These are phyloP conservation scores for Dacryopinax primogenitus DNA, from an alignment of 768 basidiomycete species.

Conservation along the genomic window DNA sequence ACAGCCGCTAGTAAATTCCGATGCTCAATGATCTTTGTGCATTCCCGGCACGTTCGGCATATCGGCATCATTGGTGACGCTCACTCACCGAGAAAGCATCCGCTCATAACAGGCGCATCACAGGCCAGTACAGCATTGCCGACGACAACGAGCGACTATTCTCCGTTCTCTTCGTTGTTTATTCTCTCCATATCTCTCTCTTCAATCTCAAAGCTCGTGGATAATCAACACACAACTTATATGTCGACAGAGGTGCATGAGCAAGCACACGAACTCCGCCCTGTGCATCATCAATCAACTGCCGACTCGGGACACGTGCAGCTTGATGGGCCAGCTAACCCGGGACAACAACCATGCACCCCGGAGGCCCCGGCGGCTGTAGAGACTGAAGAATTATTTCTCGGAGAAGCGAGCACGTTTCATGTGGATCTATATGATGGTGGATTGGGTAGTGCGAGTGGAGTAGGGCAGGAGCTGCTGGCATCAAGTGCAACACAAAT, in stretches of 20 bases:
- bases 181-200: not conserved
- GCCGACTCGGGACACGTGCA: not conserved
- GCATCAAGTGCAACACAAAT: not conserved
- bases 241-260: not conserved
- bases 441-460: too few species aligned
- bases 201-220: not conserved
- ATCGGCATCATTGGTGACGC: too few species aligned
- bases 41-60: too few species aligned
- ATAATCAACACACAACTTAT: not conserved
- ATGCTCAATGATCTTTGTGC: too few species aligned
- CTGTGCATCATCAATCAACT: not conserved
- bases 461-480: not conserved
- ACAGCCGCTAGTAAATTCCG: too few species aligned
- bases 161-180: not conserved
- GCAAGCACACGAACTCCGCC: constrained; percentile 1
- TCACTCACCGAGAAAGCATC: too few species aligned
- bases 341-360: not conserved
- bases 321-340: not conserved
- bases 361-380: not conserved
- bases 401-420: not conserved
- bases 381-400: not conserved
- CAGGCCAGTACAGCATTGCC: too few species aligned
- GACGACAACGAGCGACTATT: too few species aligned
- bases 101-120: too few species aligned
- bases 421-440: not conserved